Evolutionary conservation across 2,329 filamentous ascomycete genomes (phyloP), one percentile per base, ranked within the genome.

Genomic region (Phialemonium atrogriseum): DNA sequence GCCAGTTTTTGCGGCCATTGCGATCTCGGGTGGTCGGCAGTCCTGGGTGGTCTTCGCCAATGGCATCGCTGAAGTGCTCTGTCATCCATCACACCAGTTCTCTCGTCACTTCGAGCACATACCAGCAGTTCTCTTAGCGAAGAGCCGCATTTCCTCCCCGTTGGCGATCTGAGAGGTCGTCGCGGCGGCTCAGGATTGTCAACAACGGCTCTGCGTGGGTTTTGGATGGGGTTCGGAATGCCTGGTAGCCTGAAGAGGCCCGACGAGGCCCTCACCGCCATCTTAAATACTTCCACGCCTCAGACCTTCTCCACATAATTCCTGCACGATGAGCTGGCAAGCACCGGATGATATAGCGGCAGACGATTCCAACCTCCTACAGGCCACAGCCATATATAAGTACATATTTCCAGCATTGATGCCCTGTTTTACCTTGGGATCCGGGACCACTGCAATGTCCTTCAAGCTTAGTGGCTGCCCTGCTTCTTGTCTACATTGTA

Each of bases 271-370:
- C 27, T 28, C 27, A 28, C 27, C 27, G 27, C 27, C 27, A 20
- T 28, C 27, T 28, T 46, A 48, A 44, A 44, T 46, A 33, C 36
- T 36, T 38, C 39, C 34, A 34, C 25, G 27, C 36, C 27, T 39
- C 37, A 31, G 38, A 35, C 23, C 30, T 39, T 40, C 51, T 53
- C 51, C 51, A 53, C 52, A 43, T 46, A 36, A 36, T 41, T 46
- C 35, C 51, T 56, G 53, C 53, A 56, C 41, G 52, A 55, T 56
- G 52, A 48, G 51, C 41, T 56, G 52, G 51, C 52, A 53, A 38
- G 44, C 42, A 46, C 36, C 35, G 35, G 34, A 36, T 32, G 39
- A 33, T 36, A 37, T 35, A 42, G 42, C 41, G 38, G 43, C 41
- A 39, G 37, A 33, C 37, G 30, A 39, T 43, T 34, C 37, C 44